phyloP scores from a whole-genome alignment of 495 filamentous ascomycete genomes.

The Neurospora africana region DNA sequence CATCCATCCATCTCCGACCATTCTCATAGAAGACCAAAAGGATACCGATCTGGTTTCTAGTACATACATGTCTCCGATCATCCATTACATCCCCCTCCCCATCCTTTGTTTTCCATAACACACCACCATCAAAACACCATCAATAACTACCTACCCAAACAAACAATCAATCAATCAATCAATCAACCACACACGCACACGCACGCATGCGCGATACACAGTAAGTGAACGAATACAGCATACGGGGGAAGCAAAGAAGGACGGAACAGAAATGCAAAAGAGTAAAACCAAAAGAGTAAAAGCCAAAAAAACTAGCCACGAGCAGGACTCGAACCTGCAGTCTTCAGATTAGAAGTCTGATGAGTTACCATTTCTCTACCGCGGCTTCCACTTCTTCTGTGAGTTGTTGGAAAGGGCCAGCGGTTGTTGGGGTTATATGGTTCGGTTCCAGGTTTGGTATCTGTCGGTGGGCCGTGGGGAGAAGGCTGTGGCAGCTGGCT shows the following conservation, averaged over 20 bases:
- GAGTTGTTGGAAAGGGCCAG: neutral
- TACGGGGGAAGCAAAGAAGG: neutral
- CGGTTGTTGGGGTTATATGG: neutral
- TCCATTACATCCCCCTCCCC: too few species aligned
- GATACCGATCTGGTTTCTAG: too few species aligned
- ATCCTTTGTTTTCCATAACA: too few species aligned
- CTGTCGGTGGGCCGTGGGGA: neutral
- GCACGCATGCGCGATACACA: neutral
- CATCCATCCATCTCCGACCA: too few species aligned
- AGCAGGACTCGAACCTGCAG: neutral
- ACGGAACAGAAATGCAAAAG: neutral
- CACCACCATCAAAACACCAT: too few species aligned
- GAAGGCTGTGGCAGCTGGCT: neutral
- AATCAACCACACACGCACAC: neutral
- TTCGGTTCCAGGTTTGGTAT: too few species aligned
- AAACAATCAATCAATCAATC: neutral
- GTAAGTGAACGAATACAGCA: too few species aligned
- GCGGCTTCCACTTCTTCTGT: constrained; percentile 1
- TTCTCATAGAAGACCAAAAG: too few species aligned
- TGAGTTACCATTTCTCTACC: constrained; percentile 30
- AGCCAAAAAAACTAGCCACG: constrained; percentile 9
- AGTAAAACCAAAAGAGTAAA: constrained; percentile 1
- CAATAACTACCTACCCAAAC: too few species aligned
- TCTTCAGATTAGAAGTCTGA: constrained; percentile 7
- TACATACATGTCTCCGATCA: too few species aligned